Conservation (phyloP, 2,329 filamentous ascomycete genomes). For the Cladosporium sp. region DNA sequence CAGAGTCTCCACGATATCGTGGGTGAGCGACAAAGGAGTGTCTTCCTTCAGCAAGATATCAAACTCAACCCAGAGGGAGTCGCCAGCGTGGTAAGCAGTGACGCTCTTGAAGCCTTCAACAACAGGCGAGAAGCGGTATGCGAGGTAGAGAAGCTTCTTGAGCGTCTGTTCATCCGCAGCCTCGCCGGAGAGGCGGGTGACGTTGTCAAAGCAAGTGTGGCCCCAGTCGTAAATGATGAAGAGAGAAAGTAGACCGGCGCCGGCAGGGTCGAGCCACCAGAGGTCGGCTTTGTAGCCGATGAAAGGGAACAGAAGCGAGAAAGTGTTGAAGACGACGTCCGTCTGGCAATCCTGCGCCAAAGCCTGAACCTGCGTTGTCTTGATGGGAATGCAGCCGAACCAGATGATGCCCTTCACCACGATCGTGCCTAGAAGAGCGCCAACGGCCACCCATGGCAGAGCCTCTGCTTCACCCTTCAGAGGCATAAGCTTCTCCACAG, state of each 20-base stretch:
- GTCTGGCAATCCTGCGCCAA: constrained; percentile 62
- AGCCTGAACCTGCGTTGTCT: constrained; percentile 61
- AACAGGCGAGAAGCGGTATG: constrained; percentile 41
- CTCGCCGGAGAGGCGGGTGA: constrained; percentile 56
- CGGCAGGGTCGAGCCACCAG: constrained; percentile 65
- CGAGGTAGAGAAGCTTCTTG: constrained; percentile 57
- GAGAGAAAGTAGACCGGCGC: constrained; percentile 59
- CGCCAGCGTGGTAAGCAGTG: constrained; percentile 57
- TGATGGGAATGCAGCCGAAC: constrained; percentile 55
- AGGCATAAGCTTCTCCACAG: constrained; percentile 54
- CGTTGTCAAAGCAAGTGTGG: constrained; percentile 56
- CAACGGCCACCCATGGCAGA: constrained; percentile 52
- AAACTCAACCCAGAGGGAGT: constrained; percentile 60
- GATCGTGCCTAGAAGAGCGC: constrained; percentile 55
- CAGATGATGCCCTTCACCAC: constrained; percentile 58
- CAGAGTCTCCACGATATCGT: constrained; percentile 60
- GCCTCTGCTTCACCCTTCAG: constrained; percentile 44
- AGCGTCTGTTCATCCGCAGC: constrained; percentile 49
- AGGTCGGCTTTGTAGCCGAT: constrained; percentile 55
- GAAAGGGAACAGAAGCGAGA: constrained; percentile 59
- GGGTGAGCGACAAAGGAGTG: constrained; percentile 48
- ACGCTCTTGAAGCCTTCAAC: constrained; percentile 36
- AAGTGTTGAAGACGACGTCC: constrained; percentile 61
- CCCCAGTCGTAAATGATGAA: constrained; percentile 69
- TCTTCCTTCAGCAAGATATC: constrained; percentile 56